Conservation (phyloP, 805 yeast genomes). For the Saccharomycodes ludwigii region DNA sequence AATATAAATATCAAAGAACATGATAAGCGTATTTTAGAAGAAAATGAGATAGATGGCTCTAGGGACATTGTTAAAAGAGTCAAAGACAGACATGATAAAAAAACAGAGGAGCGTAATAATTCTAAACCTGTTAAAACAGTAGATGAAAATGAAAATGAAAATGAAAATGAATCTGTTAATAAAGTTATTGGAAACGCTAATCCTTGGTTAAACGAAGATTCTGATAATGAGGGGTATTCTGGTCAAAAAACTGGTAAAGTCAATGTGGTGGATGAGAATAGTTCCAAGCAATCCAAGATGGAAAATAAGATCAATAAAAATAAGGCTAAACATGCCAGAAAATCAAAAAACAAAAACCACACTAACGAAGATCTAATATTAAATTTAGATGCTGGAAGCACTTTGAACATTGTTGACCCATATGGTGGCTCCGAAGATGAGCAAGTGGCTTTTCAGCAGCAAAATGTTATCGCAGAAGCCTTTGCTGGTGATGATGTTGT, state of each 20-base stretch:
- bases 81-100: slow-evolving; percentile 2
- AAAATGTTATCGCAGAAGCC: slow-evolving; percentile 76
- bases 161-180: slow-evolving; percentile 1
- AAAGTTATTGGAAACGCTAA: slow-evolving; percentile 23
- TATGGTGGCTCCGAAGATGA: slow-evolving; percentile 35
- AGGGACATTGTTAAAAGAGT: slow-evolving; percentile 3
- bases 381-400: slow-evolving; percentile 33
- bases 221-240: slow-evolving; percentile 18
- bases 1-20: slow-evolving; percentile 21
- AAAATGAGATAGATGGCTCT: slow-evolving; percentile 31
- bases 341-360: slow-evolving; percentile 21
- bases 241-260: slow-evolving; percentile 33
- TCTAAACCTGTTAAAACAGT: slow-evolving; percentile 6
- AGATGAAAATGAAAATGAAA: slow-evolving; percentile 5
- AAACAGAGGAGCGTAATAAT: background rate
- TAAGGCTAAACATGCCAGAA: slow-evolving; percentile 13
- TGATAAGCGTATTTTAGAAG: slow-evolving; percentile 28
- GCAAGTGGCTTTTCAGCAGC: slow-evolving; percentile 50
- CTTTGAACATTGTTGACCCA: slow-evolving; percentile 41
- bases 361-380: slow-evolving; percentile 25
- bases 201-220: slow-evolving; percentile 40
- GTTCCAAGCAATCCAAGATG: slow-evolving; percentile 37
- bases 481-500: slow-evolving; percentile 97
- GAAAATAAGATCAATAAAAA: slow-evolving; percentile 31
- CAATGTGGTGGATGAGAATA: slow-evolving; percentile 34